A percentile compares a stretch with the other conserved stretches of the same genome.
These are phyloP conservation scores for Ophiosphaerella korrae DNA, from an alignment of 2,329 filamentous ascomycete species.

Conservation along the genomic window DNA sequence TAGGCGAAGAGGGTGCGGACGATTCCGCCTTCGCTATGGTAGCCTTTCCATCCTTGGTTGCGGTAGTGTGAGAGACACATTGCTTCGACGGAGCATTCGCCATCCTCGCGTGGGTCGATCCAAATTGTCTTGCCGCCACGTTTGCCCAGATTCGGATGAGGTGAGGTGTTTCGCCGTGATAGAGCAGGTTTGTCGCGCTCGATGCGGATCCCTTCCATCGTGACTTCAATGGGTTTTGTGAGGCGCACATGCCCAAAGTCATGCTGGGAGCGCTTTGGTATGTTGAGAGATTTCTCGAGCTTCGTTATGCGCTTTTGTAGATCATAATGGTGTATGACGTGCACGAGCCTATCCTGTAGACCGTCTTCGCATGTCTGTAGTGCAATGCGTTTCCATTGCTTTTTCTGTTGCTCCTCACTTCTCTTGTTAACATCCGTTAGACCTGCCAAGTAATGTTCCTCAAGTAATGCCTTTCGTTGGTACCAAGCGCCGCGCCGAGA, in stretches of 20 bases:
- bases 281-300: constrained; percentile 80
- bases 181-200: constrained; percentile 60
- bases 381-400: constrained; percentile 79
- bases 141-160: constrained; percentile 41
- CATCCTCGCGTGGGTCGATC: constrained; percentile 76
- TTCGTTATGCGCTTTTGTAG: constrained; percentile 92
- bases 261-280: constrained; percentile 86
- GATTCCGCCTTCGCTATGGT: constrained; percentile 90
- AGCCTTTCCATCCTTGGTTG: constrained; percentile 86
- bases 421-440: constrained; percentile 26
- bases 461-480: constrained; percentile 88
- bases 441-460: constrained; percentile 89
- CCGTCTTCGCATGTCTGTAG: constrained; percentile 82
- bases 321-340: constrained; percentile 92
- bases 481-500: constrained; percentile 91
- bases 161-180: constrained; percentile 34
- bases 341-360: constrained; percentile 84
- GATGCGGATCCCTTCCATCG: constrained; percentile 77
- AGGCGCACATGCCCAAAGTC: constrained; percentile 88
- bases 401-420: constrained; percentile 69
- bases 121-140: constrained; percentile 78
- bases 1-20: constrained; percentile 83
- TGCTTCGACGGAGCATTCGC: constrained; percentile 84
- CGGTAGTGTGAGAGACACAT: constrained; percentile 93
- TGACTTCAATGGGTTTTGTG: constrained; percentile 74